Percentiles rank a stretch among this genome's conserved stretches.
These are phyloP conservation scores for Pichia sp. DNA, from an alignment of 1,139 yeast species.

Conservation along the genomic window DNA sequence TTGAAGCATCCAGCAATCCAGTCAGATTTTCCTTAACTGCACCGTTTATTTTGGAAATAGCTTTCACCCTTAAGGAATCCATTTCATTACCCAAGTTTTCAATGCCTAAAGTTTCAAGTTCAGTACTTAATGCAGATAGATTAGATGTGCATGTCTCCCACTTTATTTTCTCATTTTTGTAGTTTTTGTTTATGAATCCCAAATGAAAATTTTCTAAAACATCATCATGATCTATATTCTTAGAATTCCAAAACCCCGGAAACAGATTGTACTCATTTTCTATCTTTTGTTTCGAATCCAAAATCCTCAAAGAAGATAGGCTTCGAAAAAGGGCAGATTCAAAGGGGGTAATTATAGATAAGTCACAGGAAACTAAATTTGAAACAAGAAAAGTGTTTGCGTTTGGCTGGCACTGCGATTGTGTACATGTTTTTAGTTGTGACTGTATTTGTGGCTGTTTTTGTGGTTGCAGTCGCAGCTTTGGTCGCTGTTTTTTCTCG, in stretches of 20 bases:
- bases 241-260: slow-evolving; percentile 7
- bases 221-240: slow-evolving; percentile 2
- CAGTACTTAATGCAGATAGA: not conserved
- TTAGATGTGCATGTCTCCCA: slow-evolving; percentile 3
- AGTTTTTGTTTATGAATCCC: slow-evolving; percentile 12
- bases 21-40: not conserved
- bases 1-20: not conserved
- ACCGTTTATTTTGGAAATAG: slow-evolving; percentile 4
- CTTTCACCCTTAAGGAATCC: not conserved
- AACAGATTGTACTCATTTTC: slow-evolving; percentile 1
- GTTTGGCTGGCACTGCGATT: too few species aligned
- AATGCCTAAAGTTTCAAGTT: not conserved
- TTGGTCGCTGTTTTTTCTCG: too few species aligned
- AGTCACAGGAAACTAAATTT: slow-evolving; percentile 8
- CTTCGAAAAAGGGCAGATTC: slow-evolving; percentile 11
- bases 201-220: slow-evolving; percentile 8
- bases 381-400: not conserved
- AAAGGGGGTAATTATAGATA: slow-evolving; percentile 11
- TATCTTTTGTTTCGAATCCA: slow-evolving; percentile 8
- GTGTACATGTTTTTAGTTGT: too few species aligned
- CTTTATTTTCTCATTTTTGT: slow-evolving; percentile 2
- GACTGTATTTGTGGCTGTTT: too few species aligned
- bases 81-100: not conserved
- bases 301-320: slow-evolving; percentile 6
- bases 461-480: too few species aligned